Percentiles rank a stretch among this genome's conserved stretches.
These are phyloP conservation scores for Erythrobasidium hasegawianum DNA, from an alignment of 1,284 basidiomycete species.

Conservation along the genomic window DNA sequence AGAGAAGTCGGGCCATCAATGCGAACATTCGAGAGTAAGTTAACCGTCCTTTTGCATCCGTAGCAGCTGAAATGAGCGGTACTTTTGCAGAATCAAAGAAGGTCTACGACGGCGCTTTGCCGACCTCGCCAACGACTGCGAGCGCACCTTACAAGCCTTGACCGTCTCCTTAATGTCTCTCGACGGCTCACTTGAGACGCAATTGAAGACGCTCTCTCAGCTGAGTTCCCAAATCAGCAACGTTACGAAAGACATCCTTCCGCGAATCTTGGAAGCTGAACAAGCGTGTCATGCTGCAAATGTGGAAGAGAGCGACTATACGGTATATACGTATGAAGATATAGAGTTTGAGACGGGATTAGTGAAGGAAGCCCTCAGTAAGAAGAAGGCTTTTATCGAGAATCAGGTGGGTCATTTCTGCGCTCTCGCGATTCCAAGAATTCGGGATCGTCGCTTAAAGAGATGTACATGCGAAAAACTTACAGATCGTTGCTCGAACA, in stretches of 20 bases:
- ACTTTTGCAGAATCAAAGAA: conserved; percentile 74
- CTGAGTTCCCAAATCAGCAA: conserved; percentile 48
- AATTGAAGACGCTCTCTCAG: conserved; percentile 50
- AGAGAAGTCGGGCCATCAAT: conserved; percentile 77
- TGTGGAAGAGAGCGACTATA: conserved; percentile 96
- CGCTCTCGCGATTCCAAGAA: no score
- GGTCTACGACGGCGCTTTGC: conserved; percentile 77
- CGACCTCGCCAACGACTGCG: conserved; percentile 76
- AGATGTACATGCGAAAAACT: no score
- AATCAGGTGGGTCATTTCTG: conserved; percentile 70
- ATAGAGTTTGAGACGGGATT: conserved; percentile 84
- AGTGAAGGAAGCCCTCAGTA: conserved; percentile 71
- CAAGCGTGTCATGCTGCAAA: conserved; percentile 80
- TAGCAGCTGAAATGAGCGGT: conserved; percentile 17
- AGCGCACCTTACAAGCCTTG: conserved; percentile 64
- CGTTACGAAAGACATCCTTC: conserved; percentile 16
- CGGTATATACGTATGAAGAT: conserved; percentile 84
- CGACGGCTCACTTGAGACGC: conserved; percentile 72
- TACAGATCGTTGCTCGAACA: conserved; percentile 80
- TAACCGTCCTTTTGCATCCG: not conserved
- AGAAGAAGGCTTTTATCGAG: conserved; percentile 91
- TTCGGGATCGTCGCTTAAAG: no score
- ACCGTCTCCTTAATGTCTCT: conserved; percentile 72
- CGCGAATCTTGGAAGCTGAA: conserved; percentile 52
- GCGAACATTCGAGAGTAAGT: conserved; percentile 82